phyloP scores from a whole-genome alignment of 179 eudicot genomes.

The Silene vulgaris region DNA sequence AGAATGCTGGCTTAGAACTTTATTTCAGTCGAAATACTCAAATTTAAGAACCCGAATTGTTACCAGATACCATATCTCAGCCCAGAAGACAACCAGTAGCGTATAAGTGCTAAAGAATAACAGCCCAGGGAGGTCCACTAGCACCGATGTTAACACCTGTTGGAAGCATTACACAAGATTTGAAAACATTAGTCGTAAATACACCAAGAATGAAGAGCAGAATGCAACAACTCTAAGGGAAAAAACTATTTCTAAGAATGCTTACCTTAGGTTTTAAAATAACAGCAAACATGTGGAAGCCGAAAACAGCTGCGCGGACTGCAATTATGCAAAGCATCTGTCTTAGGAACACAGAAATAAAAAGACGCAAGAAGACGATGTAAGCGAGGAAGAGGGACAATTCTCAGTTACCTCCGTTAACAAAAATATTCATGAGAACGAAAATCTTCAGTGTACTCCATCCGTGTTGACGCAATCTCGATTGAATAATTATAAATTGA shows the following conservation, averaged over 20 bases:
- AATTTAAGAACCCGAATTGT: neutral
- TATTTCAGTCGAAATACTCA: too few relatives aligned
- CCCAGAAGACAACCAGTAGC: conserved; percentile 89
- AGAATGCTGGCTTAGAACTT: neutral
- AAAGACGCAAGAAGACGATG: neutral
- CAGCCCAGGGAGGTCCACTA: conserved; percentile 81
- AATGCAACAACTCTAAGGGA: too few relatives aligned
- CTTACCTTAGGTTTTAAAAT: neutral
- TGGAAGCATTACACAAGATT: conserved; percentile 20
- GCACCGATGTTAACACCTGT: conserved; percentile 57
- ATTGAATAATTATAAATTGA: neutral
- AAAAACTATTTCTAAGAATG: too few relatives aligned
- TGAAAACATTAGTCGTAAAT: conserved; percentile 21
- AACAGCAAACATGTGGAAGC: neutral
- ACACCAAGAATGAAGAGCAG: too few relatives aligned
- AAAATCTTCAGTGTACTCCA: neutral
- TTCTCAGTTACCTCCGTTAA: neutral
- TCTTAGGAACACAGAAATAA: neutral
- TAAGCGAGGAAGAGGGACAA: neutral
- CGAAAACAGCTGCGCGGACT: neutral
- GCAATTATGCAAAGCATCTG: neutral
- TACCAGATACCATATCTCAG: conserved; percentile 90
- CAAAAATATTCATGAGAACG: neutral
- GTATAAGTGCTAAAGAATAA: conserved; percentile 85
- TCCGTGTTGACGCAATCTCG: neutral